A percentile compares a stretch with the other conserved stretches of the same genome.
These are phyloP conservation scores for Puya raimondii DNA, from an alignment of 176 grass and related monocot genomes.

Conservation along the genomic window DNA sequence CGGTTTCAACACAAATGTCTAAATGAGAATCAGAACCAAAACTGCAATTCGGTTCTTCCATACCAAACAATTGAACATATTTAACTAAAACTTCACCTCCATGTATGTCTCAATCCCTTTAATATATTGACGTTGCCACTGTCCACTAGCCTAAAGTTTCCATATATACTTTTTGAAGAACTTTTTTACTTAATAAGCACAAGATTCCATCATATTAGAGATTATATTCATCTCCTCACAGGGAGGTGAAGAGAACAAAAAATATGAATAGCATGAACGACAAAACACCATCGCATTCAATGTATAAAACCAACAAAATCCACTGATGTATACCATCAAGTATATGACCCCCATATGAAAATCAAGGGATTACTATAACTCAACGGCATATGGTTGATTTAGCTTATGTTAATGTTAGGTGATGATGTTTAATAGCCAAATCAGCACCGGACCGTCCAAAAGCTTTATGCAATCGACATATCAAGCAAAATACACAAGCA, in stretches of 20 bases:
- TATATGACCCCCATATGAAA: constrained; percentile 14
- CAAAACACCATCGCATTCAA: not conserved
- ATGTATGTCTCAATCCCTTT: too few species aligned
- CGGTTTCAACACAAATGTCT: too few species aligned
- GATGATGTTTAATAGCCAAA: constrained; percentile 32
- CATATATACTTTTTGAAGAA: too few species aligned
- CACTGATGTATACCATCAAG: constrained; percentile 21
- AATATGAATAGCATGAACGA: not conserved
- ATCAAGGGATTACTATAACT: not conserved
- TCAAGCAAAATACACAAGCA: too few species aligned
- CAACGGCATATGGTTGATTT: constrained; percentile 24
- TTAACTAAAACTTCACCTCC: too few species aligned
- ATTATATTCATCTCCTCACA: not conserved
- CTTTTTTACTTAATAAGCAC: too few species aligned
- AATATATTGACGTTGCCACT: too few species aligned
- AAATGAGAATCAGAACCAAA: too few species aligned
- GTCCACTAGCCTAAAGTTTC: too few species aligned
- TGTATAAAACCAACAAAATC: not conserved
- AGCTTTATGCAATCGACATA: constrained; percentile 1
- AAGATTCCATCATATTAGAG: too few species aligned
- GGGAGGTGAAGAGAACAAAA: not conserved
- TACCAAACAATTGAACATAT: too few species aligned
- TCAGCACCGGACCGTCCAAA: constrained; percentile 47
- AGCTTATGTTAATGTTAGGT: constrained; percentile 47
- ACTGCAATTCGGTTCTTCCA: too few species aligned